phyloP scores from a whole-genome alignment of 1,284 basidiomycete genomes.

The Rhodotorula sp. region DNA sequence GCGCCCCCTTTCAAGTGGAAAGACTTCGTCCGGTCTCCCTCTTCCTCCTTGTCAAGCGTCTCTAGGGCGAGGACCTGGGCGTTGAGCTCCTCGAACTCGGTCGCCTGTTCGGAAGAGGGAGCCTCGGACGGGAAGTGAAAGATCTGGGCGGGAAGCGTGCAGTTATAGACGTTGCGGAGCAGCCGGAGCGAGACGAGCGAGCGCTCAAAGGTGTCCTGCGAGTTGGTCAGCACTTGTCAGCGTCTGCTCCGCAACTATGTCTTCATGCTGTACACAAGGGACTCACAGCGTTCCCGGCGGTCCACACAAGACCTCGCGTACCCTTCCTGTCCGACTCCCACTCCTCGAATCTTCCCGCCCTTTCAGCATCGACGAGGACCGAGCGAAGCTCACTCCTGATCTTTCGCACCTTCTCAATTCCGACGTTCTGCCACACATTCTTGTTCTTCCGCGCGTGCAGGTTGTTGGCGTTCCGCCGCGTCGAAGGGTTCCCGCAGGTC shows the following conservation, averaged over 20 bases:
- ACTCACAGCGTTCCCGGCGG: conserved; percentile 53
- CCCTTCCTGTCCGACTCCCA: not conserved
- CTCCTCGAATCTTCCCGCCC: not conserved
- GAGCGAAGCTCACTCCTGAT: conserved; percentile 15
- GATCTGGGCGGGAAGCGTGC: conserved; percentile 51
- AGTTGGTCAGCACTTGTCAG: too few species aligned
- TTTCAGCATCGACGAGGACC: not conserved
- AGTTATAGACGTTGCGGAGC: conserved; percentile 47
- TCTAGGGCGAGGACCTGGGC: conserved; percentile 50
- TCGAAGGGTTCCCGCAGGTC: conserved; percentile 34
- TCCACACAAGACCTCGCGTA: conserved; percentile 52
- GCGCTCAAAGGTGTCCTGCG: conserved; percentile 51
- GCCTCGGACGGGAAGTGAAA: conserved; percentile 53
- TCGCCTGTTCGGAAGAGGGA: conserved; percentile 47
- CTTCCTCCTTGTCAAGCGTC: conserved; percentile 47
- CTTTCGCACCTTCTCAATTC: conserved; percentile 2
- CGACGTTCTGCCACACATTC: conserved; percentile 8
- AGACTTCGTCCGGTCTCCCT: conserved; percentile 41
- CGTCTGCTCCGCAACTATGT: fast-evolving
- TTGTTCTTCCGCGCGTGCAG: not conserved
- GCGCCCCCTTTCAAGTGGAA: conserved; percentile 53
- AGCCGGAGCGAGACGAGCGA: conserved; percentile 52
- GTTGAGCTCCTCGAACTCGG: conserved; percentile 47
- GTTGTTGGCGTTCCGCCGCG: conserved; percentile 6
- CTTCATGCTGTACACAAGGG: too few species aligned